Evolutionary conservation across 2,329 filamentous ascomycete genomes (phyloP).

Genomic region (Cadophora sp.): DNA sequence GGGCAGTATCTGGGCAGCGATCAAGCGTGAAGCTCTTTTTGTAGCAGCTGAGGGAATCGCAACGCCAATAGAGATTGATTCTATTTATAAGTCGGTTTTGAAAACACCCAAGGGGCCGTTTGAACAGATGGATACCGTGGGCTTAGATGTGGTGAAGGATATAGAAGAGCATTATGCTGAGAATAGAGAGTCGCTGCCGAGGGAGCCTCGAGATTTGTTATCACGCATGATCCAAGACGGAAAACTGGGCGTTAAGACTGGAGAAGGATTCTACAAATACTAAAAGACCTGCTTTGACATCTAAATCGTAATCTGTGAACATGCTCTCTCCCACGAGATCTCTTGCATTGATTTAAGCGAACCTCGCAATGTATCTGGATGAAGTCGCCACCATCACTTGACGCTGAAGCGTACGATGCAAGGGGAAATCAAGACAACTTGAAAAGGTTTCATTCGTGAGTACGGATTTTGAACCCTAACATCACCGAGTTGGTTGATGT

Average conservation of each 20-base stretch:
- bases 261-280: constrained; percentile 47
- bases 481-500: not conserved
- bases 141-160: constrained; percentile 48
- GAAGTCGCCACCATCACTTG: not conserved
- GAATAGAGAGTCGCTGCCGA: constrained; percentile 41
- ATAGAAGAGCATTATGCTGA: constrained; percentile 50
- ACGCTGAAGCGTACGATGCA: not conserved
- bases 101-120: constrained; percentile 49
- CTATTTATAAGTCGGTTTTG: constrained; percentile 48
- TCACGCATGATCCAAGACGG: constrained; percentile 44
- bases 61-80: constrained; percentile 48
- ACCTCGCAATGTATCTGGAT: not conserved
- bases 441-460: not conserved
- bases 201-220: constrained; percentile 44
- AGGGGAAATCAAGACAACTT: not conserved
- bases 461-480: not conserved
- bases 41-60: constrained; percentile 47
- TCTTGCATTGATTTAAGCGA: not conserved
- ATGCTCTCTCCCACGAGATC: not conserved
- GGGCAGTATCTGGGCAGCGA: constrained; percentile 49
- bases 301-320: too few species aligned
- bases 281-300: not conserved
- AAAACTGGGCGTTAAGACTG: constrained; percentile 46
- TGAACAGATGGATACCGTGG: constrained; percentile 51
- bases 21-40: constrained; percentile 49